Percentiles rank a stretch among this genome's conserved stretches.
Conservation (phyloP, 768 basidiomycete species). For the Paxillus ammoniavirescens region DNA sequence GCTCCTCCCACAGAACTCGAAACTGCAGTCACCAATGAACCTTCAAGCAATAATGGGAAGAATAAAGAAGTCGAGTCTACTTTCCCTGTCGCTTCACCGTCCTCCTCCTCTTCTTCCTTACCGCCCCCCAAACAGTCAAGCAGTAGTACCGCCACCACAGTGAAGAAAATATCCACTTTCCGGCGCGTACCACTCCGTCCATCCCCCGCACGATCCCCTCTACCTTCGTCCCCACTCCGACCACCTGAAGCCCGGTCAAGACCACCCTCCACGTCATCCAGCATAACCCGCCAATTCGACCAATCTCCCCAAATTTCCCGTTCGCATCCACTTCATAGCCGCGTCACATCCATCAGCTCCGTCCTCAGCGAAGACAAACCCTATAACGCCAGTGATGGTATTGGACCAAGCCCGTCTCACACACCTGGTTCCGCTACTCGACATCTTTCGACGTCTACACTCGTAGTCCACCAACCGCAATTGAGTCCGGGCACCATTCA, state of each 20-base stretch:
- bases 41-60: conserved; percentile 8
- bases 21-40: not conserved
- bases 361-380: conserved; percentile 15
- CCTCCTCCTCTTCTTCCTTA: conserved; percentile 9
- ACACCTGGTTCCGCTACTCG: conserved; percentile 6
- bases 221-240: conserved; percentile 37
- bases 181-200: conserved; percentile 46
- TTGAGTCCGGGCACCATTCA: conserved; percentile 2
- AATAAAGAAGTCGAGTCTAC: conserved; percentile 3
- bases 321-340: conserved; percentile 25
- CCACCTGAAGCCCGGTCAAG: conserved; percentile 22
- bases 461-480: not conserved
- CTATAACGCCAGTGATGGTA: not conserved
- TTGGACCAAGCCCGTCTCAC: conserved; percentile 9
- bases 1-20: not conserved
- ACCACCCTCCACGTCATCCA: conserved; percentile 18
- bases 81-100: conserved; percentile 6
- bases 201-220: conserved; percentile 16
- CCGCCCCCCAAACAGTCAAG: conserved; percentile 4
- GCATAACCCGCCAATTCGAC: conserved; percentile 24
- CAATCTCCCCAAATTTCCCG: conserved; percentile 19
- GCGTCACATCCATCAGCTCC: conserved; percentile 33
- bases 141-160: not conserved
- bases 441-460: not conserved
- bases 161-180: conserved; percentile 47